Evolutionary conservation across 2,329 filamentous ascomycete genomes (phyloP), one percentile per base, ranked within the genome.

Genomic region (Incumbomyces lentus): DNA sequence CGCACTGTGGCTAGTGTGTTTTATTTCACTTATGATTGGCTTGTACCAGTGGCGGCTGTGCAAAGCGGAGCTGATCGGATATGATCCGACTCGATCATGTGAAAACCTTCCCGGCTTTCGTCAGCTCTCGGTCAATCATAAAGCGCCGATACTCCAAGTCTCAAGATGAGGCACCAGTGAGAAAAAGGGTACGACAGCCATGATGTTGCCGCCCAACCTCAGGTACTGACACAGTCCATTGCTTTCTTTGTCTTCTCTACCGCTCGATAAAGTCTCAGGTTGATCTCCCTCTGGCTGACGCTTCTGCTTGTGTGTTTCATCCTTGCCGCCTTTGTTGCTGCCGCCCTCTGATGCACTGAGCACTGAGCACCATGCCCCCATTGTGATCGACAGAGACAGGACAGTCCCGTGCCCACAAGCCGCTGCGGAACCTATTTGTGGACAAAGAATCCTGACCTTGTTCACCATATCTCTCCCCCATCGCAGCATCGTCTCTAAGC

Each of bases 161-260:
- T n/a, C 5, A 8, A 29, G 29, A 38, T 45, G 42, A 45, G 42
- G 42, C 33, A 38, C 42, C 42, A 45, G 34, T 45, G 38, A 34
- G 8, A 29, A 31, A 38, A 18, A 26, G 16, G 16, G 18, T 37
- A 38, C 42, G 30, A 45, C 36, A 18, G 17, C 31, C n/a, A 30
- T 31, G 13, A 14, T 13, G 14, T 45, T 45, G 33, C 42, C 42
- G 42, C 42, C 42, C 42, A 38, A 38, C 14, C 38, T 30, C 26
- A 29, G 13, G 18, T 45, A 6, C 11, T 30, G 6, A 29, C 16
- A n/a, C 40, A 30, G 26, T 33, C 29, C 11, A 8, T 37, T 38
- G 8, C 3, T n/a, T 17, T 29, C 18, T 5, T 8, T 45, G 34
- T 33, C 30, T 35, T 26, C 29, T n/a, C 32, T 17, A 11, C 30